Evolutionary conservation across 257 asterid genomes (phyloP), one percentile per base, ranked within the genome.

Genomic region (Verbena officinalis): DNA sequence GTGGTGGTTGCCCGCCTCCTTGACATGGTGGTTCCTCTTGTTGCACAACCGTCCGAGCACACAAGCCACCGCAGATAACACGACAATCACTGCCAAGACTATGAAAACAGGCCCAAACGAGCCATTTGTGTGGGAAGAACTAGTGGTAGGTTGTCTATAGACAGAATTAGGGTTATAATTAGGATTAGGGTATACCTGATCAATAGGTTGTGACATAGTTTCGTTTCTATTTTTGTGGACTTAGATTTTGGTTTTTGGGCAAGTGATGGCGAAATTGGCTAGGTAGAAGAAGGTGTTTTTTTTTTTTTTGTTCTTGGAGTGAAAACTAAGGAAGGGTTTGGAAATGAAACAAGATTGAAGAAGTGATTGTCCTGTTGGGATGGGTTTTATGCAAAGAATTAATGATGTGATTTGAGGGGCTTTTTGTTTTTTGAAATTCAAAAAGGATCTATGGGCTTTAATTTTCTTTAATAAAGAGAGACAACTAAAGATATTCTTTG

Each of bases 61-160:
- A 9, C 87, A 80, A 7, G 95, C 84, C 27, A 70, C 64, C 12
- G 68, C 69, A 21, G 85, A 73, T 1, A 86, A 36, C 23, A 77
- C 86, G 0, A 71, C 50, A 49, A 89, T 87, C 53, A 81, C 80
- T 14, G 76, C 96, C 56, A 89, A 42, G 65, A 89, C 93, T 7
- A 83, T 67, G 59, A 86, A 72, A 52, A 82, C 96, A 0, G 83
- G 89, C 0, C 77, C 84, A 43, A 80, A 89, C 9, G 95, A 84
- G 48, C 90, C 96, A 5, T 60, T 69, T 7, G 86, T 65, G 54
- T 74, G 73, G 59, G 87, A 48, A 23, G 68, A 53, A 53, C 46
- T 48, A 0, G 46, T 71, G 11, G 1, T 36, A 39, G 74, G 72
- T 33, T 76, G 72, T 69, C 62, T 73, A 11, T 70, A 69, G n/a